phyloP scores from a whole-genome alignment of 1,284 basidiomycete genomes.

The Apiotrichum sp. region DNA sequence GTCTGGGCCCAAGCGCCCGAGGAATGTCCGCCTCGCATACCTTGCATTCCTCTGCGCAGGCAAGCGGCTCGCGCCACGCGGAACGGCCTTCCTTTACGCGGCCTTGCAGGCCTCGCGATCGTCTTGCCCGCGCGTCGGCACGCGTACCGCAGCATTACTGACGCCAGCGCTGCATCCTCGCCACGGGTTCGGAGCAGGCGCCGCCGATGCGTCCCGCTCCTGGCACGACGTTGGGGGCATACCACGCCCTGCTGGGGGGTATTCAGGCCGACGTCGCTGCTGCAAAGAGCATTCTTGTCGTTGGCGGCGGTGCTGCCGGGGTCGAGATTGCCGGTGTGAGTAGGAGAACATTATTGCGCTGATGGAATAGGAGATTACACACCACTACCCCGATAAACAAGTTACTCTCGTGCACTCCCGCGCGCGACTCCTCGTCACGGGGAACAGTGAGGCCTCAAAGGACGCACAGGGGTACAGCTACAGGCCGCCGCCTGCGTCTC shows the following conservation, averaged over 20 bases:
- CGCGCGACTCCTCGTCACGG: constrained; percentile 17
- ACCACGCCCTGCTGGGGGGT: constrained; percentile 17
- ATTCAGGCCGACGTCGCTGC: constrained; percentile 33
- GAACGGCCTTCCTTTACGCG: too few species aligned
- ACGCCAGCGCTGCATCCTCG: constrained; percentile 22
- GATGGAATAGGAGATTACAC: constrained; percentile 20
- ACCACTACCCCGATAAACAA: constrained; percentile 24
- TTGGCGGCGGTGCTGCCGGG: constrained; percentile 49
- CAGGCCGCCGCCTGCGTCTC: too few species aligned
- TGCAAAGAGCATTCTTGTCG: constrained; percentile 38
- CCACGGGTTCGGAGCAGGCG: constrained; percentile 2
- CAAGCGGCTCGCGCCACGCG: too few species aligned
- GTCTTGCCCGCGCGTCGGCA: too few species aligned
- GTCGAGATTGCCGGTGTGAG: constrained; percentile 49
- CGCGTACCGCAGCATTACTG: neutral
- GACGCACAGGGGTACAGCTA: too few species aligned
- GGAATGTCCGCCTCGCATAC: too few species aligned
- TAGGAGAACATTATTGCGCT: neutral
- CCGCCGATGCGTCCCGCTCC: neutral
- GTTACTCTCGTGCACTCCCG: constrained; percentile 30
- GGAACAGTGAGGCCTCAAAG: neutral
- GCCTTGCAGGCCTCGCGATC: too few species aligned
- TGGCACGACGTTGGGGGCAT: constrained; percentile 17
- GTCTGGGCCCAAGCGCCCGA: too few species aligned
- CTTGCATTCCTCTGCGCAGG: too few species aligned